Base-by-base conservation (phyloP, 2,329 filamentous ascomycete species). In the Fusarium sterilihyphosum region DNA sequence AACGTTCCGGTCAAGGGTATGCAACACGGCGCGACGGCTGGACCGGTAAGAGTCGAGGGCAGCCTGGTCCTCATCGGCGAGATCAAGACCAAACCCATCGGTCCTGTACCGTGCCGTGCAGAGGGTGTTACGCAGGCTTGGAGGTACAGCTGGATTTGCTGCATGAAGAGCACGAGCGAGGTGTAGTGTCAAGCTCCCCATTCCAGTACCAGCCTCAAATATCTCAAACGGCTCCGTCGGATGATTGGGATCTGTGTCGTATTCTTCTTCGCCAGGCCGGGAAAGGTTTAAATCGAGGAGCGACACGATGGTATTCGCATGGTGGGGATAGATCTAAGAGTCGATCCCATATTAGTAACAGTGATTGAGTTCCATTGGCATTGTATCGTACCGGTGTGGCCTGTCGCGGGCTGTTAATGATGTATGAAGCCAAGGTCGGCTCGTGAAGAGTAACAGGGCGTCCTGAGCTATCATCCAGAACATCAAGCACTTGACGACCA, bases 121-220 rank as follows among this genome's bases (percentile, higher is more conserved):
- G 40, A 83, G 75, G 14, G 61, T 54, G 26, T 71, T 73, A 26
- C 85, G 85, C 22, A 87, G 80, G 20, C 81, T 78, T 0, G 87
- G 86, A 11, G 88, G 83, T 8, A 83, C 59, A 12, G 85, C 82
- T 5, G 89, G 83, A 78, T 95, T 95, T 24, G 90, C 92, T 50
- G 89, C 93, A 79, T 95, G 92, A 52, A 96, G 89, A 6, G 93
- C 93, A 60, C 93, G 89, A 37, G 93, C 91, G 29, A 96, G 86
- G 78, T 95, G 90, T 9, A 96, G 82, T 2, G 93, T 96, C 66
- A 96, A 83, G 40, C 92, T 91, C 66, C 94, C 94, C 85, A 95
- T 93, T n/a, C 94, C 94, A 8, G 94, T 96, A 22, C 94, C 94
- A 53, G 93, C 93, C 82, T 96, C 94, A 60, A 96, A 91, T 50